A percentile compares a stretch with the other conserved stretches of the same genome.
Conservation (phyloP, 169 alveolate genomes). For the Cryptosporidium canis region DNA sequence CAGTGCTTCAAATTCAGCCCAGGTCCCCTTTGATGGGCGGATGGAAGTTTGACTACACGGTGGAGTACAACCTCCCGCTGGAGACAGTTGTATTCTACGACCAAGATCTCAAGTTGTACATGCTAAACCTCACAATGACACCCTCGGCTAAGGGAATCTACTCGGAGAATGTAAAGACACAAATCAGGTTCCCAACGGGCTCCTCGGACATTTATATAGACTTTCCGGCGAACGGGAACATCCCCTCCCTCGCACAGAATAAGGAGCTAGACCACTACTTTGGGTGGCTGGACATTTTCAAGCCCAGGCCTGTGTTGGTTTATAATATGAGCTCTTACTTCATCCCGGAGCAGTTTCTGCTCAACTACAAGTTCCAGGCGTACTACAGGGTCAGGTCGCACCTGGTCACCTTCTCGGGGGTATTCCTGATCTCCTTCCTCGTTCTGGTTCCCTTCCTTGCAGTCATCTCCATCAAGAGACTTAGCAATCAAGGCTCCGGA, state of each 20-base stretch:
- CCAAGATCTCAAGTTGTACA: background rate
- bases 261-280: conserved; percentile 1
- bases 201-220: conserved; percentile 12
- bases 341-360: conserved; percentile 41
- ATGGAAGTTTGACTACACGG: conserved; percentile 86
- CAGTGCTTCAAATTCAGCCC: conserved; percentile 78
- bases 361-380: conserved; percentile 33
- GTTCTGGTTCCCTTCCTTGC: conserved; percentile 39
- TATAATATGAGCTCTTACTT: conserved; percentile 22
- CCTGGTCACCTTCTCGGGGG: background rate
- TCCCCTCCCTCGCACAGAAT: conserved; percentile 5
- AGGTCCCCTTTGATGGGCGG: conserved; percentile 91
- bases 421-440: conserved; percentile 29
- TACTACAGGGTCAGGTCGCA: conserved; percentile 38
- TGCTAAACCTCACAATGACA: conserved; percentile 46
- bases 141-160: conserved; percentile 68
- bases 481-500: background rate
- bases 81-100: conserved; percentile 44
- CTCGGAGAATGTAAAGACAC: conserved; percentile 45
- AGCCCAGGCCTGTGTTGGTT: conserved; percentile 55
- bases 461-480: background rate
- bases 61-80: conserved; percentile 88
- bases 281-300: conserved; percentile 66
- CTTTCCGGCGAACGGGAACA: conserved; percentile 19
- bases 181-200: conserved; percentile 55